Percentiles rank a stretch among this genome's conserved stretches.
These are phyloP conservation scores for Raffaelea arxii DNA, from an alignment of 2,329 filamentous ascomycete species.

Conservation along the genomic window DNA sequence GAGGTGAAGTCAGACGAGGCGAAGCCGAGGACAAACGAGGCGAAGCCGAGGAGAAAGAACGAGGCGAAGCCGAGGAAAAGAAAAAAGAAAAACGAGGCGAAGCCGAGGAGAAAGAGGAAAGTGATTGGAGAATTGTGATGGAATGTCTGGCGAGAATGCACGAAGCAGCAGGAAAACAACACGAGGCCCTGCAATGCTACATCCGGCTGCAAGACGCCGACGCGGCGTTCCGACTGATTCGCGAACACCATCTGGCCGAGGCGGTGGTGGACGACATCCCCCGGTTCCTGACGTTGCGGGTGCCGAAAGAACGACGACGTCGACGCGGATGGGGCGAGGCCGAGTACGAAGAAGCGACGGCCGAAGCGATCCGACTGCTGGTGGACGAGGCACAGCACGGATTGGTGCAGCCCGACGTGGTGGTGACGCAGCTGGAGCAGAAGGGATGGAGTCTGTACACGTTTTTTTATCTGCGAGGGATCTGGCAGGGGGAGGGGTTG, in stretches of 20 bases:
- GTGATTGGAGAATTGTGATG: conserved; percentile 86
- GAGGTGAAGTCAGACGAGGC: too few relatives aligned
- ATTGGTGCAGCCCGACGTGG: conserved; percentile 65
- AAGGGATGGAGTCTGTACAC: conserved; percentile 64
- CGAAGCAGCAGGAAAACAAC: conserved; percentile 68
- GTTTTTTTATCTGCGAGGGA: conserved; percentile 80
- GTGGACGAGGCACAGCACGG: conserved; percentile 88
- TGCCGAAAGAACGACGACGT: conserved; percentile 66
- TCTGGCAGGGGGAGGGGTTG: conserved; percentile 72
- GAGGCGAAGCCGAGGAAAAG: too few relatives aligned
- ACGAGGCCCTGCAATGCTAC: conserved; percentile 80
- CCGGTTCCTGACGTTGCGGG: conserved; percentile 77
- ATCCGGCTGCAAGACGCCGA: conserved; percentile 89
- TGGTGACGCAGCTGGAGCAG: conserved; percentile 66
- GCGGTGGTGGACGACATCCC: conserved; percentile 84
- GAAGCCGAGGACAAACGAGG: conserved; percentile 50
- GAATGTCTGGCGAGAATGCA: conserved; percentile 78
- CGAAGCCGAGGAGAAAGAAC: conserved; percentile 22
- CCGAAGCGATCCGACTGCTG: conserved; percentile 75
- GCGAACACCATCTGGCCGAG: conserved; percentile 81
- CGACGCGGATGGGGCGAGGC: conserved; percentile 49
- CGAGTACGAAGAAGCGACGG: conserved; percentile 70
- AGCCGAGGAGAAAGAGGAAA: too few relatives aligned
- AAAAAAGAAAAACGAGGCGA: too few relatives aligned
- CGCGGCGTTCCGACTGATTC: conserved; percentile 75